Base-by-base conservation (phyloP, 345 rosid genomes). In the Streptanthus diversifolius region DNA sequence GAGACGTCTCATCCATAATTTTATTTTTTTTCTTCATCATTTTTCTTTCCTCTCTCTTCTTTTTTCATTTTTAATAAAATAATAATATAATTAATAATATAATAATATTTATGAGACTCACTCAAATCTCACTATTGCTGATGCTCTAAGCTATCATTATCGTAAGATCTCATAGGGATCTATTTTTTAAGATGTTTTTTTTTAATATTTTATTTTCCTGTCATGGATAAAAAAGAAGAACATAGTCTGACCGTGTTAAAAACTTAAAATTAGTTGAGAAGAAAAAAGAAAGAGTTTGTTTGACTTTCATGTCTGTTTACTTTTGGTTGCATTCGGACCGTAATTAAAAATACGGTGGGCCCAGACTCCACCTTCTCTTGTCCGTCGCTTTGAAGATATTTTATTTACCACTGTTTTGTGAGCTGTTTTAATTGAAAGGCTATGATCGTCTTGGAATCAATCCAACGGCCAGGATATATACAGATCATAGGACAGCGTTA, bases 361-460 rank as follows among this genome's bases (percentile, higher is more conserved):
- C 67, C 68, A 47, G 19, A 35, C 14, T 12, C 56, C 73, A 41
- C 43, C n/a, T 51, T 66, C 0, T 62, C n/a, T 51, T 18, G 44
- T 63, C 70, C 70, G 70, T 63, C 51, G 32, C 8, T 18, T 14
- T 49, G 17, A 63, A 72, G 63, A 71, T 52, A 63, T 64, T 41
- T 62, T 30, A 8, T 5, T 45, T 5, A 51, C 43, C 24, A 39
- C 15, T 29, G 54, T 29, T 72, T 33, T n/a, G 21, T 71, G 60
- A 71, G 68, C 33, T 61, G 44, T 30, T 49, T 0, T 13, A 55
- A 9, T 32, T 39, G 12, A 19, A 67, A 15, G 68, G 78, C 54
- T 59, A 29, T 0, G 68, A 74, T 66, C 36, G 18, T 67, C 78
- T 18, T 39, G 0, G 21, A n/a, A 11, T 40, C 1, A 0, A 74